Conservation (phyloP, 2,329 filamentous ascomycete species). For the Lasiodiplodia sp. region DNA sequence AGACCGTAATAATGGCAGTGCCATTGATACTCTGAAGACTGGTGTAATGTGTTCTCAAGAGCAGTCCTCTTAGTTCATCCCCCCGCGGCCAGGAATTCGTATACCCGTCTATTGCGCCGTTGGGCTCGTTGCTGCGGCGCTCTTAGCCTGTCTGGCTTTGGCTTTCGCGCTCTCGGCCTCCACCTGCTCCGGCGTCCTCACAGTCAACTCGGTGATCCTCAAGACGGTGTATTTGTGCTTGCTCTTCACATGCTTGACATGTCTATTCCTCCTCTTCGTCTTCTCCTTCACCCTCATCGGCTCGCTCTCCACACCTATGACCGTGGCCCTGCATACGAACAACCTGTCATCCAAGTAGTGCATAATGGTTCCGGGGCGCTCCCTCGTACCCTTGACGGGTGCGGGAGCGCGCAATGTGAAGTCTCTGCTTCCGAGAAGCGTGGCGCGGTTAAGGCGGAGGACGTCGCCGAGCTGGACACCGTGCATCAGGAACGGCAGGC, state of each 20-base stretch:
- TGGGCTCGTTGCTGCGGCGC: neutral
- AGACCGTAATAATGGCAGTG: neutral
- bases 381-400: slow-evolving; percentile 40
- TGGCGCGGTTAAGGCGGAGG: slow-evolving; percentile 85
- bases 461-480: slow-evolving; percentile 75
- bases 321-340: slow-evolving; percentile 84
- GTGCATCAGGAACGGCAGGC: slow-evolving; percentile 59
- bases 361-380: slow-evolving; percentile 44
- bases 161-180: slow-evolving; percentile 42
- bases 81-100: neutral
- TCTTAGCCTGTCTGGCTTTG: slow-evolving; percentile 33
- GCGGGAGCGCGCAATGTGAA: slow-evolving; percentile 76
- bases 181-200: slow-evolving; percentile 66
- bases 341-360: slow-evolving; percentile 79
- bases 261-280: slow-evolving; percentile 70
- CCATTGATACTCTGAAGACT: neutral
- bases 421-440: slow-evolving; percentile 82
- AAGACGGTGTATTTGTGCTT: slow-evolving; percentile 91
- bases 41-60: neutral
- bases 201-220: slow-evolving; percentile 80
- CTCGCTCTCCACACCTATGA: slow-evolving; percentile 82
- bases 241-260: slow-evolving; percentile 78
- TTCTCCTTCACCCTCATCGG: slow-evolving; percentile 62
- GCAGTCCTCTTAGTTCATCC: neutral
- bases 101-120: neutral